Evolutionary conservation across 2,329 filamentous ascomycete species (phyloP), one percentile per base, ranked within the genome.

Genomic region (Nothopassalora personata): DNA sequence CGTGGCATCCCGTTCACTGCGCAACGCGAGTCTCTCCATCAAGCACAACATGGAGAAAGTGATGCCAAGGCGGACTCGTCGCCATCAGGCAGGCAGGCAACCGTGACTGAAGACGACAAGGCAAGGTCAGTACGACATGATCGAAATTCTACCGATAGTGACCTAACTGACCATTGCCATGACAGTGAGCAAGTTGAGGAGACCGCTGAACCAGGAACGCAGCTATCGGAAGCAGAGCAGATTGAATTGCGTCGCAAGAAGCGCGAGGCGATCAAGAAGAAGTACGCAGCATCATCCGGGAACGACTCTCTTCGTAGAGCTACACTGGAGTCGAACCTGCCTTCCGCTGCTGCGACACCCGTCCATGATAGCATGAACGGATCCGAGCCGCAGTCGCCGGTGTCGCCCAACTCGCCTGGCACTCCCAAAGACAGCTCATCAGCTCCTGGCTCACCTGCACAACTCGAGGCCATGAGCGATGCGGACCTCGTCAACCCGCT

Each of bases 211-310:
- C 57, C 67, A 27, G 60, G 66, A 66, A 80, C 83, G n/a, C 72
- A 91, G 66, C 58, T 72, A 15, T 88, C 95, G 72, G 89, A 95
- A 77, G 89, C 88, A 62, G 86, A 89, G 66, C 82, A 93, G 69
- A 89, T 96, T 68, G 89, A 95, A 73, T 87, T 91, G 68, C 88
- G 92, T 57, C 88, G 91, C 30, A 91, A 88, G 71, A 85, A 89
- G 59, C 87, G 92, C 65, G 90, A 94, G 76, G 90, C 90, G 64
- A 88, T 96, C 64, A 84, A 91, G 71, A 88, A 90, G 72, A 95
- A 91, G 77, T 88, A 91, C 68, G 74, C 78, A 75, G 65, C 86
- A 87, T 68, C 68, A 82, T 89, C 61, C 47, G 52, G 57, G 27
- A 59, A 49, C 55, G 70, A 84, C 91, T 66, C 50, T 84, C 93